These are phyloP conservation scores for Sisymbrium irio DNA, from an alignment of 345 rosid genomes.

Conservation along the genomic window DNA sequence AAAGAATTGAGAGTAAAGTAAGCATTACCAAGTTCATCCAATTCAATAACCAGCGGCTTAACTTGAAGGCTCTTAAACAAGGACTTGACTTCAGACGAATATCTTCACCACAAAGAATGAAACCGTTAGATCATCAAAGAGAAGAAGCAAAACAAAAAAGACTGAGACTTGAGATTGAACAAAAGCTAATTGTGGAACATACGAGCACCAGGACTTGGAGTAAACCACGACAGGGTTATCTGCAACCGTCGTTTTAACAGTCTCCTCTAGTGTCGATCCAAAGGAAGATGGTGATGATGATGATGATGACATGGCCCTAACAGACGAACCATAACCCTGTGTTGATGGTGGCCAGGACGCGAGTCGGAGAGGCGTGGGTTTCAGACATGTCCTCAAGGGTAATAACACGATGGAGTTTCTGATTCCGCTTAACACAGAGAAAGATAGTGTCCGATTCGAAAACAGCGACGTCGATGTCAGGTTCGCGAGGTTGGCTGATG, in stretches of 20 bases:
- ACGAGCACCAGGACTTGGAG: conserved; percentile 96
- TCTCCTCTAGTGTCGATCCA: conserved; percentile 71
- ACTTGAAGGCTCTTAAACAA: conserved; percentile 69
- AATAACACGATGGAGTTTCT: conserved; percentile 2
- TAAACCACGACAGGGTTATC: conserved; percentile 89
- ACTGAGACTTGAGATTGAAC: background rate
- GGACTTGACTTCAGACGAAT: conserved; percentile 81
- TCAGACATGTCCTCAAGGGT: conserved; percentile 10
- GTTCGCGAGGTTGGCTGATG: conserved; percentile 40
- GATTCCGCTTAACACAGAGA: conserved; percentile 26
- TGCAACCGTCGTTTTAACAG: conserved; percentile 58
- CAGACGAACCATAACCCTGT: background rate
- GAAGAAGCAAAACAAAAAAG: background rate
- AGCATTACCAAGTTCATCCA: conserved; percentile 79
- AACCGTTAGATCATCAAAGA: background rate
- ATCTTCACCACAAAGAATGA: conserved; percentile 43
- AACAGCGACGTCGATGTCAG: conserved; percentile 41
- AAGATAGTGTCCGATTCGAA: conserved; percentile 34
- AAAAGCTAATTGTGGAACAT: conserved; percentile 31
- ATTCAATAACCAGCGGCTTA: conserved; percentile 71
- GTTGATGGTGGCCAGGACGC: conserved; percentile 21
- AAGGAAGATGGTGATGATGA: conserved; percentile 40
- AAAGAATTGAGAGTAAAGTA: background rate
- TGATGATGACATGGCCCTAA: conserved; percentile 27
- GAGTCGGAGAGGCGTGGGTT: conserved; percentile 27